Conservation (phyloP, 352 stramenopile species). For the Globisporangium nodosum region DNA sequence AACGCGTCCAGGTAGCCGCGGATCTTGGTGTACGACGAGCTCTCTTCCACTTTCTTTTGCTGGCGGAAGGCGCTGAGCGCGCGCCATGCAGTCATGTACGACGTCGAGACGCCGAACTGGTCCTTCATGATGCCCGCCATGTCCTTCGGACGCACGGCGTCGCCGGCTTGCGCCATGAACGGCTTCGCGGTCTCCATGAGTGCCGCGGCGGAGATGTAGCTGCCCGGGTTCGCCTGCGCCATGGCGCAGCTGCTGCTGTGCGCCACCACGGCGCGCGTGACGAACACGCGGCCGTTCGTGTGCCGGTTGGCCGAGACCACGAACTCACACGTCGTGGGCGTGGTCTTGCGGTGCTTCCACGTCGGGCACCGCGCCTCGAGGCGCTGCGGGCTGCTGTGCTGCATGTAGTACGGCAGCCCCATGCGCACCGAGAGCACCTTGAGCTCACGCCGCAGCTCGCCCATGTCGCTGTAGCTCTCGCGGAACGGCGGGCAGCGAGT, state of each 20-base stretch:
- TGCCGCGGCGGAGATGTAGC: slow-evolving; percentile 55
- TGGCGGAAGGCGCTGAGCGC: slow-evolving; percentile 65
- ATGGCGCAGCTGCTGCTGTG: slow-evolving; percentile 46
- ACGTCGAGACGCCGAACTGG: slow-evolving; percentile 70
- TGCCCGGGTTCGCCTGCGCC: slow-evolving; percentile 32
- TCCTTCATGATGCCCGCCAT: slow-evolving; percentile 82
- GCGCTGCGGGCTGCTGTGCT: slow-evolving; percentile 77
- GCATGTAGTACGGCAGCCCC: slow-evolving; percentile 73
- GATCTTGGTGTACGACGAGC: slow-evolving; percentile 64
- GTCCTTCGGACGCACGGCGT: slow-evolving; percentile 63
- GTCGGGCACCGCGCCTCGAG: slow-evolving; percentile 72
- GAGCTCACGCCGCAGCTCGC: slow-evolving; percentile 61
- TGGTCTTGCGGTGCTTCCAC: slow-evolving; percentile 64
- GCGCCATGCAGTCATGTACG: slow-evolving; percentile 79
- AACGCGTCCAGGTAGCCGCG: slow-evolving; percentile 59
- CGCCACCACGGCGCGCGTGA: slow-evolving; percentile 48
- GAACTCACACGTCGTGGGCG: slow-evolving; percentile 48
- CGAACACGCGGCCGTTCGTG: slow-evolving; percentile 69
- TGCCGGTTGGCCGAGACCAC: slow-evolving; percentile 73
- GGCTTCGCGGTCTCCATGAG: slow-evolving; percentile 72
- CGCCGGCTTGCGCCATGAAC: slow-evolving; percentile 51
- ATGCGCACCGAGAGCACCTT: slow-evolving; percentile 72
- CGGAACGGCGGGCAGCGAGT: slow-evolving; percentile 48
- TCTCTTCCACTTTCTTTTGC: slow-evolving; percentile 61
- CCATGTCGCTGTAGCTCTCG: slow-evolving; percentile 73